A percentile compares a stretch with the other conserved stretches of the same genome.
Conservation (phyloP, 305 asterid species). For the Fraxinus sp. region DNA sequence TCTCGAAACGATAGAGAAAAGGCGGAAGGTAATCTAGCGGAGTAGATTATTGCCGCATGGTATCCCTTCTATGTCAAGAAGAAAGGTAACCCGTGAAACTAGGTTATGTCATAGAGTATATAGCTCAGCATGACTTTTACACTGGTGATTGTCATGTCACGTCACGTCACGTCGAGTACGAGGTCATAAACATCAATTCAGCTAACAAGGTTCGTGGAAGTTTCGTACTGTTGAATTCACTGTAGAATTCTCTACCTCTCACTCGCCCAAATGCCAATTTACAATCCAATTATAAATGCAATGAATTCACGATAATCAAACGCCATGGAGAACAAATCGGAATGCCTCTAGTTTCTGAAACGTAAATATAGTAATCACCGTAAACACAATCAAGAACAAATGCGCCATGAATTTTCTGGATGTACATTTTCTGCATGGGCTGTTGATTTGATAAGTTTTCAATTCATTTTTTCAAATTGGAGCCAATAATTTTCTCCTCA, state of each 20-base stretch:
- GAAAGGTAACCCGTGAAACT: no score
- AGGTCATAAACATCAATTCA: neutral
- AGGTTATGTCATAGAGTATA: neutral
- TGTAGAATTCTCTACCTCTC: neutral
- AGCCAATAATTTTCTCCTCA: slow-evolving; percentile 7
- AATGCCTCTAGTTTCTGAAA: slow-evolving; percentile 12
- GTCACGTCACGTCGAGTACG: neutral
- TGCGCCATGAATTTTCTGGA: neutral
- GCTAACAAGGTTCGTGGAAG: neutral
- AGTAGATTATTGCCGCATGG: no score
- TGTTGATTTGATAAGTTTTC: slow-evolving; percentile 24
- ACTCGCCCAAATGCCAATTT: neutral
- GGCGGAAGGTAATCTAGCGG: no score
- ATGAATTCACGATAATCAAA: neutral
- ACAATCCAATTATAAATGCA: neutral
- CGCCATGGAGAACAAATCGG: slow-evolving; percentile 32
- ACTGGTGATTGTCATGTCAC: neutral
- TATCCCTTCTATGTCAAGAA: no score
- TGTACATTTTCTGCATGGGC: slow-evolving; percentile 6
- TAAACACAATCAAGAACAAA: slow-evolving; percentile 22
- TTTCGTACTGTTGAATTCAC: neutral
- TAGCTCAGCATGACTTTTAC: neutral
- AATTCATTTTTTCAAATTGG: neutral
- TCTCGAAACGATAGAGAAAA: no score
- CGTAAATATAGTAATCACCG: slow-evolving; percentile 20